These are phyloP conservation scores for Hanseniaspora singularis DNA, from an alignment of 805 yeast species.

Conservation along the genomic window DNA sequence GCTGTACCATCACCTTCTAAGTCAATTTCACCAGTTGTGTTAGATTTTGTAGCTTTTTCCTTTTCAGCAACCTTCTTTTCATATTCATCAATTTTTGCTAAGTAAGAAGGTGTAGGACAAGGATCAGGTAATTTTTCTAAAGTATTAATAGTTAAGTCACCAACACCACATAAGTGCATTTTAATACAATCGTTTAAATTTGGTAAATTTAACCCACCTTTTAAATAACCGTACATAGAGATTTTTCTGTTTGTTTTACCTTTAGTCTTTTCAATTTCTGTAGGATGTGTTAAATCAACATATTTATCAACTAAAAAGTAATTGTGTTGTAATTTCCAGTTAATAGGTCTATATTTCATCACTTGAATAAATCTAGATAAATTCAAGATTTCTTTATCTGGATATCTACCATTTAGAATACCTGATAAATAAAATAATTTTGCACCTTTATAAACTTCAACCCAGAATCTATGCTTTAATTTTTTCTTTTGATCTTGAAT, in stretches of 20 bases:
- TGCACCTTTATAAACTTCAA: conserved; percentile 97
- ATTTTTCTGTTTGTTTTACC: conserved; percentile 78
- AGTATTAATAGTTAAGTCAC: conserved; percentile 64
- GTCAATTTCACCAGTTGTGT: conserved; percentile 5
- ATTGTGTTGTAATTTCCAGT: conserved; percentile 98
- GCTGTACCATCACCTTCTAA: conserved; percentile 38
- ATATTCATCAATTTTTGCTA: conserved; percentile 69
- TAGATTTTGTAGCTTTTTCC: conserved; percentile 31
- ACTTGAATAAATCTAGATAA: conserved; percentile 85
- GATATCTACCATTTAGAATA: conserved; percentile 92
- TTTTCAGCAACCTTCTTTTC: conserved; percentile 62
- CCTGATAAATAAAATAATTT: conserved; percentile 89
- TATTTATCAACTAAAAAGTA: conserved; percentile 82
- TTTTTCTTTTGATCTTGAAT: conserved; percentile 83
- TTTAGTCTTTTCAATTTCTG: conserved; percentile 53
- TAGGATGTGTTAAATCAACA: conserved; percentile 90
- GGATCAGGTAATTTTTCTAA: conserved; percentile 94
- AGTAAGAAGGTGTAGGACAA: conserved; percentile 91
- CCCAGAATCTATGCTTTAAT: conserved; percentile 92
- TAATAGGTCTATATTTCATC: conserved; percentile 97
- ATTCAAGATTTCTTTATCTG: conserved; percentile 89
- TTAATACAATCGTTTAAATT: conserved; percentile 43
- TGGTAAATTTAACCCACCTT: conserved; percentile 73
- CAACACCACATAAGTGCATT: conserved; percentile 91
- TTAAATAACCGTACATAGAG: conserved; percentile 86